Conservation (phyloP, 192 early-diverging fungal species). For the Linnemannia elongata region DNA sequence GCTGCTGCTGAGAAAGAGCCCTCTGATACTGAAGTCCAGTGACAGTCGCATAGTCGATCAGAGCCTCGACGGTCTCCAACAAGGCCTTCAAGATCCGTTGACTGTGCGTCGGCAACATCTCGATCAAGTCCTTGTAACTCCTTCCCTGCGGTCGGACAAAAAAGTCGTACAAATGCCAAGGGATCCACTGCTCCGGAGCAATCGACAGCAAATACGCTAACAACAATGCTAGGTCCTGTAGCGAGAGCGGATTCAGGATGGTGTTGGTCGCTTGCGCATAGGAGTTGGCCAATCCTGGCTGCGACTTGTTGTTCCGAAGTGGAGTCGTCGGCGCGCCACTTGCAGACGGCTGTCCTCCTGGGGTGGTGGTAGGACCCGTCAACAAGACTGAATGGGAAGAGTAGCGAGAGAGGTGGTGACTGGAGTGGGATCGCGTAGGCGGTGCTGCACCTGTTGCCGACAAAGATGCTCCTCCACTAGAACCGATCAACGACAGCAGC, state of each 20-base stretch:
- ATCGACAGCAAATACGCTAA: constrained; percentile 14
- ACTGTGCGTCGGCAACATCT: constrained; percentile 42
- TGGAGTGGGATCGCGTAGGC: constrained; percentile 1
- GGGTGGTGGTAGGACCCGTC: not conserved
- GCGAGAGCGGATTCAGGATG: constrained; percentile 20
- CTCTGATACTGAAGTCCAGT: not conserved
- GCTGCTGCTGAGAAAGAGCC: not conserved
- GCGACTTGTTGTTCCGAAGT: constrained; percentile 26
- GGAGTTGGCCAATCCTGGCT: constrained; percentile 3
- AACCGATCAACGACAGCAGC: constrained; percentile 9
- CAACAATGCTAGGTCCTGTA: constrained; percentile 22
- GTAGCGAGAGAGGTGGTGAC: constrained; percentile 9
- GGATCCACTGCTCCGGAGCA: constrained; percentile 51
- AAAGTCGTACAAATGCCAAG: constrained; percentile 49
- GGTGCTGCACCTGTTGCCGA: not conserved
- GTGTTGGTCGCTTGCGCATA: constrained; percentile 26
- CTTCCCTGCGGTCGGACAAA: constrained; percentile 34
- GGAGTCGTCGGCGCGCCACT: not conserved
- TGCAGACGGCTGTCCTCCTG: not conserved
- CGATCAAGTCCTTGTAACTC: constrained; percentile 31
- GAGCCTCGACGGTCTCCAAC: constrained; percentile 33
- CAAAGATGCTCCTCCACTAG: not conserved
- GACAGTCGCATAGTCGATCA: constrained; percentile 29
- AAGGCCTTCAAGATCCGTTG: constrained; percentile 28
- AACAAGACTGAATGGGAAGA: not conserved